Evolutionary conservation across 1,139 yeast genomes (phyloP).

Genomic region (Saccharomycopsis crataegensis): DNA sequence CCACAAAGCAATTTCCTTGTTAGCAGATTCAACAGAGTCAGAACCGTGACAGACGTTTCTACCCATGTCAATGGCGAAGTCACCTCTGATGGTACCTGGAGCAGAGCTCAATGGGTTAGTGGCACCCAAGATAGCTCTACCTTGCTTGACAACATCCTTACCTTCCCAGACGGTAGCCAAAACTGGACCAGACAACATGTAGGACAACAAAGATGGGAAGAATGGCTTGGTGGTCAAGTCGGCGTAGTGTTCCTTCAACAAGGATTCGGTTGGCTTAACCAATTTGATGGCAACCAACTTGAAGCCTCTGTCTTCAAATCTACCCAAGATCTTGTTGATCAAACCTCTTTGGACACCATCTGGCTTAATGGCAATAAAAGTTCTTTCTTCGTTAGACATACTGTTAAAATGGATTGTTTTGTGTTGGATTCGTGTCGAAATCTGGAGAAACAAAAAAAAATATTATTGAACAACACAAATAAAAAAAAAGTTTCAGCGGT

Average conservation of each 20-base stretch:
- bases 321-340: slow-evolving; percentile 78
- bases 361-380: slow-evolving; percentile 98
- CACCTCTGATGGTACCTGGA: slow-evolving; percentile 99
- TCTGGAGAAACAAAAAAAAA: background rate
- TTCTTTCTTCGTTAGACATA: slow-evolving; percentile 72
- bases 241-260: slow-evolving; percentile 89
- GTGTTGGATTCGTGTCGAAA: background rate
- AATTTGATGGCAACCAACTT: slow-evolving; percentile 95
- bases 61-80: slow-evolving; percentile 92
- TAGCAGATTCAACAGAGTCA: slow-evolving; percentile 96
- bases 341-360: slow-evolving; percentile 99
- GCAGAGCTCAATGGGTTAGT: slow-evolving; percentile 97
- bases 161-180: slow-evolving; percentile 99
- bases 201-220: slow-evolving; percentile 90
- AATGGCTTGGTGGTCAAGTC: slow-evolving; percentile 95
- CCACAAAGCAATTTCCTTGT: slow-evolving; percentile 95
- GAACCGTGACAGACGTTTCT: slow-evolving; percentile 99
- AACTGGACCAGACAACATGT: slow-evolving; percentile 98
- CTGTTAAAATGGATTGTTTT: slow-evolving; percentile 1
- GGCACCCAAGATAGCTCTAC: slow-evolving; percentile 97
- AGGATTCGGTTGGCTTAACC: slow-evolving; percentile 76
- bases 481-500: background rate
- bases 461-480: background rate
- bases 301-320: slow-evolving; percentile 97
- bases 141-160: slow-evolving; percentile 98